phyloP scores from a whole-genome alignment of 1,284 basidiomycete species.

The Boletus smithii region DNA sequence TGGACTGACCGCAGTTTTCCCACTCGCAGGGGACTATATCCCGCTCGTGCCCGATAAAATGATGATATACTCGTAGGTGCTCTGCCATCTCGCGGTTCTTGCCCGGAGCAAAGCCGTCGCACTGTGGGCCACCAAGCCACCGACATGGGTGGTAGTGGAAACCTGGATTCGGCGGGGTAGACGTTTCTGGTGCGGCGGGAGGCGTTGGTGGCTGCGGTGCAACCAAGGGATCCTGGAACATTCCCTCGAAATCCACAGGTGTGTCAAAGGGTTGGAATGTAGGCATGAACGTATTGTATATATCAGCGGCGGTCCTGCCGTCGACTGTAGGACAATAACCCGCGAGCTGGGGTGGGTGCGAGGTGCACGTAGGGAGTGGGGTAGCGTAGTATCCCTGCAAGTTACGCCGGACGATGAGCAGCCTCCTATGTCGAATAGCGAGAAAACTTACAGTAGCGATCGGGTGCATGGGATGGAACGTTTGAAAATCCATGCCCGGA shows the following conservation, averaged over 20 bases:
- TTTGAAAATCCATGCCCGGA: not conserved
- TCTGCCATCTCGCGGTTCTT: conserved; percentile 31
- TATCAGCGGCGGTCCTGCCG: not conserved
- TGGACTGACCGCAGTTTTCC: conserved; percentile 19
- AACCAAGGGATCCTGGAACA: not conserved
- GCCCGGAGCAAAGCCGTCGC: conserved; percentile 26
- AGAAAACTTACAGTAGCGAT: conserved; percentile 10
- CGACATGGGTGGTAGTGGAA: conserved; percentile 18
- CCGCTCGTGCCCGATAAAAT: conserved; percentile 28
- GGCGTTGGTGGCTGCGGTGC: conserved; percentile 18
- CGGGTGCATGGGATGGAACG: not conserved
- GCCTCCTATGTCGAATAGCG: not conserved
- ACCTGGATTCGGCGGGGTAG: not conserved
- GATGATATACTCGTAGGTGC: conserved; percentile 19
- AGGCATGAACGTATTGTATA: not conserved
- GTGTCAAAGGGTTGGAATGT: not conserved
- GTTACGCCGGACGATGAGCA: conserved; percentile 1
- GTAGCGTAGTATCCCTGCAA: conserved; percentile 14
- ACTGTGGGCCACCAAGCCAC: conserved; percentile 22
- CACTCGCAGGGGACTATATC: conserved; percentile 25
- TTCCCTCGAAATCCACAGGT: not conserved
- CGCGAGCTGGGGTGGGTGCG: not conserved
- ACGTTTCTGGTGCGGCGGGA: conserved; percentile 13
- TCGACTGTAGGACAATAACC: not conserved
- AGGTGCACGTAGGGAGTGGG: not conserved